Evolutionary conservation across 2,329 filamentous ascomycete species (phyloP), one percentile per base, ranked within the genome.

Genomic region (Claviceps sp.): DNA sequence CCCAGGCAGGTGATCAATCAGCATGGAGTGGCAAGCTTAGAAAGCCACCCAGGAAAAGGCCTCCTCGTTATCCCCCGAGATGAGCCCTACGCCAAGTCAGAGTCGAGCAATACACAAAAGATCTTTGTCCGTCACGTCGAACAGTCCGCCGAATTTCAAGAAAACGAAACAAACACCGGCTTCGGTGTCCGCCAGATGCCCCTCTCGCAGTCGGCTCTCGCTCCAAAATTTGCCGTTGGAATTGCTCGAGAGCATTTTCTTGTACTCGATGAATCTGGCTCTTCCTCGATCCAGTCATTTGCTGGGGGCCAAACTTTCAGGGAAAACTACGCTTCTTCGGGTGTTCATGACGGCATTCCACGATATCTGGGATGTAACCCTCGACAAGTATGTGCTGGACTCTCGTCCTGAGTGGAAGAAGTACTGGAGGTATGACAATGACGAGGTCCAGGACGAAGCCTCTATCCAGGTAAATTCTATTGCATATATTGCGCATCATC

Each of bases 171-270:
- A 58, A 24, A 9, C 62, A 7, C 26, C 26, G 8, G 26, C 2
- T 30, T 30, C 8, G 8, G 26, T 30, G 26, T 7, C 26, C 26
- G 26, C 8, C 8, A 30, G 26, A 1, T 30, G 26, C 26, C 8
- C 26, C 8, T 30, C 26, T 30, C 26, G 61, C 22, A 57, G 51
- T 24, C 61, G 62, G 16, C 51, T 57, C 3, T 60, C 45, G 11
- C 57, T 70, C 20, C 62, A 69, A 49, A 58, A 59, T 36, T 63
- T 81, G 9, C 78, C 78, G 0, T 59, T 70, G 6, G 78, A 81
- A 60, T 65, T 81, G 24, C 67, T 81, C 11, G 75, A 79, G 59
- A 66, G 55, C 34, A 77, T 81, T 46, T 72, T 79, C 50, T 62
- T 75, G 55, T 62, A 73, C 50, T 78, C 75, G 49, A 60, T 0